Conservation (phyloP, 306 rosid genomes). For the Aeschynomene evenia region DNA sequence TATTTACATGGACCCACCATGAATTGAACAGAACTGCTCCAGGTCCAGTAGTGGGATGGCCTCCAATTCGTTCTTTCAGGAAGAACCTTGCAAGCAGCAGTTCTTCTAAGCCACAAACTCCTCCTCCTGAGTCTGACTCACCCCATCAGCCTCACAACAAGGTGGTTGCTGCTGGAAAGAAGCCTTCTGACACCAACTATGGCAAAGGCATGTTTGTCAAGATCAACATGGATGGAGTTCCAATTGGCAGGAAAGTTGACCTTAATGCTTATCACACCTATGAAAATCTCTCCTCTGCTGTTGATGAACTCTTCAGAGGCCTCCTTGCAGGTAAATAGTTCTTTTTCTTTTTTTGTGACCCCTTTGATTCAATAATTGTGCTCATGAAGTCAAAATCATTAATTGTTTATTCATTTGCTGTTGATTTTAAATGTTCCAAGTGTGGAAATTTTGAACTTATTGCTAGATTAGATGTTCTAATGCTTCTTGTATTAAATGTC, state of each 20-base stretch:
- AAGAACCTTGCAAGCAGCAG: constrained; percentile 72
- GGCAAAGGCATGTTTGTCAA: constrained; percentile 82
- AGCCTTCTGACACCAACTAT: constrained; percentile 39
- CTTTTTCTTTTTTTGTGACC: neutral
- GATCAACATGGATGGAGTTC: constrained; percentile 98
- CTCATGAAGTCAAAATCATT: neutral
- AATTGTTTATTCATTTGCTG: neutral
- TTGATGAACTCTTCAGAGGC: constrained; percentile 79
- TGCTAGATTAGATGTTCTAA: neutral
- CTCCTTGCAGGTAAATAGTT: constrained; percentile 79
- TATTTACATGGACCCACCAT: constrained; percentile 23
- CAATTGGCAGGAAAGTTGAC: constrained; percentile 92
- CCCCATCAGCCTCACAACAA: constrained; percentile 39
- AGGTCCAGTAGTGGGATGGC: constrained; percentile 98
- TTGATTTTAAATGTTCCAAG: neutral
- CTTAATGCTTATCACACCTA: constrained; percentile 76
- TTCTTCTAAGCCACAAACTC: constrained; percentile 53
- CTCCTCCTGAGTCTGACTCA: constrained; percentile 48
- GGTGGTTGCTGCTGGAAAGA: constrained; percentile 31
- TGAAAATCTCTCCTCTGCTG: constrained; percentile 70
- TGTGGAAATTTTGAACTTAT: neutral
- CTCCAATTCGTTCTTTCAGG: constrained; percentile 94
- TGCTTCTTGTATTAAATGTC: neutral
- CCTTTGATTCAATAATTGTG: neutral
- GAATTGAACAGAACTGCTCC: constrained; percentile 78